Percentiles rank a stretch among this genome's conserved stretches.
These are phyloP conservation scores for Apiospora aurea DNA, from an alignment of 2,329 filamentous ascomycete species.

Conservation along the genomic window DNA sequence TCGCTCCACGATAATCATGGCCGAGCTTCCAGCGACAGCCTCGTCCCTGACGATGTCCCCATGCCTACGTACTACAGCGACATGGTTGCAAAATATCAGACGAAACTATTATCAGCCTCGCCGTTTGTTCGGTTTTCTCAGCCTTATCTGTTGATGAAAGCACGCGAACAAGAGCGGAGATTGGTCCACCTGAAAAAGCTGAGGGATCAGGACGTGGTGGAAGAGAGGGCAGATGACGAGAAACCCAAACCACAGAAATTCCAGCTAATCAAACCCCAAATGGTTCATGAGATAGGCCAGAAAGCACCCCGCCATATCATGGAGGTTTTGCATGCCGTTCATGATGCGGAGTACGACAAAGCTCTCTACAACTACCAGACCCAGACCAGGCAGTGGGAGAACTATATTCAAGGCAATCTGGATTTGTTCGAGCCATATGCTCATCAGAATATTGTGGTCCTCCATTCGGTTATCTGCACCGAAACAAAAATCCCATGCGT, in stretches of 20 bases:
- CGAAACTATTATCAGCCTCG: conserved; percentile 91
- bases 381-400: conserved; percentile 95
- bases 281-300: conserved; percentile 86
- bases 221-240: conserved; percentile 64
- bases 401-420: conserved; percentile 85
- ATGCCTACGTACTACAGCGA: conserved; percentile 95
- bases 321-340: conserved; percentile 92
- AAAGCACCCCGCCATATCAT: conserved; percentile 86
- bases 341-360: conserved; percentile 96
- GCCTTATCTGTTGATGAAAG: conserved; percentile 90
- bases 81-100: conserved; percentile 91
- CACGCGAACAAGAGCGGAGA: conserved; percentile 87
- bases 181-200: conserved; percentile 83
- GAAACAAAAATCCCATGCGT: conserved; percentile 91
- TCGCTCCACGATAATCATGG: conserved; percentile 54
- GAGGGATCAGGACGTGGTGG: conserved; percentile 74
- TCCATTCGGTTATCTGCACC: conserved; percentile 94
- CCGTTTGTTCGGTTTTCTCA: conserved; percentile 96
- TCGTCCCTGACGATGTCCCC: conserved; percentile 78
- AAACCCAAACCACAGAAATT: conserved; percentile 76
- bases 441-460: conserved; percentile 93
- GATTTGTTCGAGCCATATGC: conserved; percentile 94
- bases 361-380: conserved; percentile 92
- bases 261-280: conserved; percentile 90
- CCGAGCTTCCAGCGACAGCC: conserved; percentile 56